Evolutionary conservation across 2,329 filamentous ascomycete species (phyloP).

Genomic region (Niveomyces coronatus): DNA sequence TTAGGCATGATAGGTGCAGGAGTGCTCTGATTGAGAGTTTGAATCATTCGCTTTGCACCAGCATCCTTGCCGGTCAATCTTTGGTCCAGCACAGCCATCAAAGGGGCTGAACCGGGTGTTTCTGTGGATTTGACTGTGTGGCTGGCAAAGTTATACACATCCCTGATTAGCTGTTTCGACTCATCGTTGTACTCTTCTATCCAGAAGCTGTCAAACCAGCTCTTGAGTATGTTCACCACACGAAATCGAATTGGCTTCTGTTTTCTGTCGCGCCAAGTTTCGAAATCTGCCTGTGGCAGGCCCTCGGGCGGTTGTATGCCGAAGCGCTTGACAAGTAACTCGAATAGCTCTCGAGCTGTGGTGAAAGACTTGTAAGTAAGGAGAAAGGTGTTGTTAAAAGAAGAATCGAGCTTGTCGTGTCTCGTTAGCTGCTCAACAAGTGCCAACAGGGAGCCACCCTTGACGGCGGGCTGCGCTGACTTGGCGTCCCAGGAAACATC

Average conservation of each 20-base stretch:
- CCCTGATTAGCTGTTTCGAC: conserved; percentile 73
- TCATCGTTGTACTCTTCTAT: conserved; percentile 88
- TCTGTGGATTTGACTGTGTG: conserved; percentile 89
- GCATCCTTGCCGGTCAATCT: conserved; percentile 80
- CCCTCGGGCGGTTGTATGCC: conserved; percentile 84
- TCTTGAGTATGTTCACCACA: conserved; percentile 95
- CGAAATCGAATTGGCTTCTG: conserved; percentile 93
- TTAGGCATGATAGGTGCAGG: conserved; percentile 89
- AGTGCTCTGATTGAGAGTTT: conserved; percentile 72
- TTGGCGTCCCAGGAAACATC: conserved; percentile 89
- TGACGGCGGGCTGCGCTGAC: conserved; percentile 61
- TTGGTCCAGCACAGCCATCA: conserved; percentile 84
- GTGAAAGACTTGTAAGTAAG: conserved; percentile 96
- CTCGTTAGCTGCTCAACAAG: conserved; percentile 91
- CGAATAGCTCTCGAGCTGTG: conserved; percentile 79
- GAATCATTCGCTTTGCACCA: conserved; percentile 73
- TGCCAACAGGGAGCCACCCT: conserved; percentile 79
- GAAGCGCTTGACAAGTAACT: conserved; percentile 84
- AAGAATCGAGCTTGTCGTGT: conserved; percentile 90
- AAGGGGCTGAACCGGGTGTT: conserved; percentile 73
- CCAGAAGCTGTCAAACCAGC: conserved; percentile 98
- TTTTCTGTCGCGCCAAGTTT: conserved; percentile 85
- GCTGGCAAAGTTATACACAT: conserved; percentile 83
- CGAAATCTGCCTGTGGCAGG: conserved; percentile 63
- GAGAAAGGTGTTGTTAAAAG: conserved; percentile 95